phyloP scores from a whole-genome alignment of 345 rosid genomes.

The Heritiera fomes region DNA sequence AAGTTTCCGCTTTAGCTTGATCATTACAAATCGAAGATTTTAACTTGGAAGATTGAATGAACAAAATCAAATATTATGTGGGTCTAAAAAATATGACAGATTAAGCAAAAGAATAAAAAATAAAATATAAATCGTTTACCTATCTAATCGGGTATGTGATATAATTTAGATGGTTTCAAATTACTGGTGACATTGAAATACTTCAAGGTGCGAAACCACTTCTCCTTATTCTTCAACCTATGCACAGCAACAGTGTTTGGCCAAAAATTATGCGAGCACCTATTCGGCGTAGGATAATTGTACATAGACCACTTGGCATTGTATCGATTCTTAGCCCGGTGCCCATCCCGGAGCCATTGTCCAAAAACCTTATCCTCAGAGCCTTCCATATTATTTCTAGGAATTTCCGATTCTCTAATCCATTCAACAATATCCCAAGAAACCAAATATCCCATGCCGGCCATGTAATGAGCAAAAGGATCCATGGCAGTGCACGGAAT shows the following conservation, averaged over 20 bases:
- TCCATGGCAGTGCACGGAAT: conserved; percentile 92
- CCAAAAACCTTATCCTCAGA: conserved; percentile 78
- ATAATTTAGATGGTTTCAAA: conserved; percentile 82
- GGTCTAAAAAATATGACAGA: neutral
- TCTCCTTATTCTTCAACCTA: conserved; percentile 72
- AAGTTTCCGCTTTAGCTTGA: too few species aligned
- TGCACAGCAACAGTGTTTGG: conserved; percentile 76
- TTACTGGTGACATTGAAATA: conserved; percentile 69
- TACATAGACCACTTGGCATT: conserved; percentile 92
- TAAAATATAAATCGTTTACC: neutral
- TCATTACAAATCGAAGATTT: neutral
- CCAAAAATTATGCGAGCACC: conserved; percentile 81
- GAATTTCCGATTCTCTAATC: conserved; percentile 71
- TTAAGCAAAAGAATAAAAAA: neutral
- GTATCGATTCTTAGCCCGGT: conserved; percentile 55
- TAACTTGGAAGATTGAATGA: neutral
- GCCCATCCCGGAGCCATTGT: conserved; percentile 73
- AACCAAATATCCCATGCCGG: conserved; percentile 86
- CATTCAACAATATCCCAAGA: conserved; percentile 91
- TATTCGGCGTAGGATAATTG: conserved; percentile 58
- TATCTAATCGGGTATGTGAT: conserved; percentile 53
- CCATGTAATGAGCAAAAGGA: conserved; percentile 85
- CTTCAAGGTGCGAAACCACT: conserved; percentile 66
- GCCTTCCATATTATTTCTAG: conserved; percentile 65
- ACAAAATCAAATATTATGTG: neutral